Evolutionary conservation across 305 asterid genomes (phyloP).

Genomic region (Lippia alba): DNA sequence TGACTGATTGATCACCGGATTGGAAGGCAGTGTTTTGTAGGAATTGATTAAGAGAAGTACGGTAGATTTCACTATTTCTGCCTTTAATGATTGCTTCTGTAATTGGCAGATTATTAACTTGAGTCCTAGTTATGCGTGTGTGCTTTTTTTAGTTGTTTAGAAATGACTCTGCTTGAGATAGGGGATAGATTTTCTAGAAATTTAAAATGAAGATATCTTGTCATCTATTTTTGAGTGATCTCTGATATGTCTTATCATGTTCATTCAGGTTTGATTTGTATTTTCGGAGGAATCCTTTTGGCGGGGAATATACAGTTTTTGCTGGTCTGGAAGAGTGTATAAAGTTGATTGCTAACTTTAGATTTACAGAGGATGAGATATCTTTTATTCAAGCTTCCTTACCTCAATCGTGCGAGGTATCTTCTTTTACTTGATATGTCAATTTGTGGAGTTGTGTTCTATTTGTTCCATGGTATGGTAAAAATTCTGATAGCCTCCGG

Average conservation of each 20-base stretch:
- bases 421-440: constrained; percentile 20
- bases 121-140: constrained; percentile 7
- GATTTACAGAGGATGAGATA: constrained; percentile 78
- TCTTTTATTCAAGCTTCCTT: constrained; percentile 66
- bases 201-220: neutral
- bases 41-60: constrained; percentile 4
- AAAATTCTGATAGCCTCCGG: constrained; percentile 4
- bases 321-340: constrained; percentile 98
- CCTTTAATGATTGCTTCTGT: constrained; percentile 5
- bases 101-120: neutral
- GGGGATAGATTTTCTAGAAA: neutral
- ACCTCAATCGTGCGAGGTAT: constrained; percentile 90
- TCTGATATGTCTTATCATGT: constrained; percentile 29
- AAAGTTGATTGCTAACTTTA: constrained; percentile 80
- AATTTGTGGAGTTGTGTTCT: constrained; percentile 21
- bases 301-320: constrained; percentile 93
- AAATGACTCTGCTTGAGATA: neutral
- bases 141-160: constrained; percentile 4
- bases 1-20: too few relatives aligned
- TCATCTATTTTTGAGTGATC: neutral
- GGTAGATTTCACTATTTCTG: neutral
- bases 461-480: neutral
- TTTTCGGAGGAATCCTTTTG: constrained; percentile 84
- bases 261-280: constrained; percentile 82
- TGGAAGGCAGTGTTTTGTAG: neutral